Evolutionary conservation across 75 land plant genomes (phyloP).

Genomic region (Azolla pinnata): DNA sequence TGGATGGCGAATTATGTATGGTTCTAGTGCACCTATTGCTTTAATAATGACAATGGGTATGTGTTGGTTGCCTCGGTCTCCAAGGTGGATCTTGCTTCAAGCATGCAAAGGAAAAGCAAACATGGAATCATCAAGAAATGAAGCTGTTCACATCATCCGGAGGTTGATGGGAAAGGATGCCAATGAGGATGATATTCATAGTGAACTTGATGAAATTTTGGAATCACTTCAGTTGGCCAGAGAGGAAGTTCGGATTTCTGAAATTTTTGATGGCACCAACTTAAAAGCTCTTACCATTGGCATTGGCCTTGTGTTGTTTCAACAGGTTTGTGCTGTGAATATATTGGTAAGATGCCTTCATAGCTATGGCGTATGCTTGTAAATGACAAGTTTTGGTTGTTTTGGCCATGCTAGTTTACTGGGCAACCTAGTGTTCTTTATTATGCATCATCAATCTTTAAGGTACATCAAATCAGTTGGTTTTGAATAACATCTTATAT

Average conservation of each 20-base stretch:
- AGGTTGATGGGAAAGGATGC: slow-evolving; percentile 52
- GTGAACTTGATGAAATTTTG: slow-evolving; percentile 58
- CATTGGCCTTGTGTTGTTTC: slow-evolving; percentile 89
- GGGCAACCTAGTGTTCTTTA: slow-evolving; percentile 98
- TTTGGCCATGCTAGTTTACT: slow-evolving; percentile 45
- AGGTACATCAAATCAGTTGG: slow-evolving; percentile 33
- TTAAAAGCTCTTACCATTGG: slow-evolving; percentile 88
- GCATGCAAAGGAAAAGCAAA: slow-evolving; percentile 71
- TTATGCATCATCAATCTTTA: slow-evolving; percentile 87
- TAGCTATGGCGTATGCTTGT: background rate
- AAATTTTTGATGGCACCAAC: slow-evolving; percentile 75
- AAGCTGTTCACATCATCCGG: slow-evolving; percentile 44
- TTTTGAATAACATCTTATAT: too few species aligned
- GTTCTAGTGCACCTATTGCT: slow-evolving; percentile 60
- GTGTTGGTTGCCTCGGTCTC: slow-evolving; percentile 83
- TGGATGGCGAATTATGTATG: slow-evolving; percentile 95
- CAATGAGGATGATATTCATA: slow-evolving; percentile 42
- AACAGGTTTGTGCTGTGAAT: slow-evolving; percentile 81
- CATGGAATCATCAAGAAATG: slow-evolving; percentile 43
- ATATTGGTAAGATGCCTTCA: too few species aligned
- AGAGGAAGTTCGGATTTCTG: slow-evolving; percentile 40
- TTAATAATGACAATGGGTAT: slow-evolving; percentile 69
- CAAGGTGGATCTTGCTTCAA: slow-evolving; percentile 84
- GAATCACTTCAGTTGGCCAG: slow-evolving; percentile 37
- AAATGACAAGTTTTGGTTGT: background rate